Evolutionary conservation across 176 grass and related monocot species (phyloP).

Genomic region (Miscanthus lutarioriparius): DNA sequence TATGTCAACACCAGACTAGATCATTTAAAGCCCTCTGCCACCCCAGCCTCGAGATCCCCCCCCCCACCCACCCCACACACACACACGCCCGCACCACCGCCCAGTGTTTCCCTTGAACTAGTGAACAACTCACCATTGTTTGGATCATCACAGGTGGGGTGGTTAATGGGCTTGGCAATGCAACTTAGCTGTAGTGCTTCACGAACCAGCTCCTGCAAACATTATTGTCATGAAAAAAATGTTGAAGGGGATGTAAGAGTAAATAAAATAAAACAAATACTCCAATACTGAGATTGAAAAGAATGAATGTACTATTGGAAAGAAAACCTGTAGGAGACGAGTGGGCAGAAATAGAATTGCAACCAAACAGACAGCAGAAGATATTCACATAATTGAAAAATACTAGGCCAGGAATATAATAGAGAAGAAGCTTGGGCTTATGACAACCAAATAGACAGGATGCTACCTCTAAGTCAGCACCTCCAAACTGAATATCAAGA

Average conservation of each 20-base stretch:
- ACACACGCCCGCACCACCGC: neutral
- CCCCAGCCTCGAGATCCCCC: too few relatives aligned
- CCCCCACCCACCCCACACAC: too few relatives aligned
- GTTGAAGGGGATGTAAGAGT: neutral
- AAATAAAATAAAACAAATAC: constrained; percentile 30
- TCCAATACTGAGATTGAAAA: neutral
- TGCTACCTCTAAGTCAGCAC: constrained; percentile 78
- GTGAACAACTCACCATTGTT: constrained; percentile 51
- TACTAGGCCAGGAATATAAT: neutral
- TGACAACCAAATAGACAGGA: constrained; percentile 19
- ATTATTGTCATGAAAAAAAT: constrained; percentile 27
- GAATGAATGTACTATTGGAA: neutral
- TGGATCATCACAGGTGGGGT: constrained; percentile 57
- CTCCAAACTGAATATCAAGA: constrained; percentile 68
- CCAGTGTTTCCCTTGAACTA: neutral
- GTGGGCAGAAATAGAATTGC: neutral
- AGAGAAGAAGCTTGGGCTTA: neutral
- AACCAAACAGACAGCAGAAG: neutral
- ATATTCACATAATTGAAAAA: constrained; percentile 2
- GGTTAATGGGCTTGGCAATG: constrained; percentile 49
- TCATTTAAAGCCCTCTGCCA: too few relatives aligned
- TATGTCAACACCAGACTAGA: too few relatives aligned
- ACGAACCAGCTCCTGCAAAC: constrained; percentile 44
- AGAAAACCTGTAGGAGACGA: neutral
- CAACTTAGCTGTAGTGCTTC: constrained; percentile 43